Evolutionary conservation across 495 filamentous ascomycete genomes (phyloP), one percentile per base, ranked within the genome.

Genomic region (Xylaria bambusicola): DNA sequence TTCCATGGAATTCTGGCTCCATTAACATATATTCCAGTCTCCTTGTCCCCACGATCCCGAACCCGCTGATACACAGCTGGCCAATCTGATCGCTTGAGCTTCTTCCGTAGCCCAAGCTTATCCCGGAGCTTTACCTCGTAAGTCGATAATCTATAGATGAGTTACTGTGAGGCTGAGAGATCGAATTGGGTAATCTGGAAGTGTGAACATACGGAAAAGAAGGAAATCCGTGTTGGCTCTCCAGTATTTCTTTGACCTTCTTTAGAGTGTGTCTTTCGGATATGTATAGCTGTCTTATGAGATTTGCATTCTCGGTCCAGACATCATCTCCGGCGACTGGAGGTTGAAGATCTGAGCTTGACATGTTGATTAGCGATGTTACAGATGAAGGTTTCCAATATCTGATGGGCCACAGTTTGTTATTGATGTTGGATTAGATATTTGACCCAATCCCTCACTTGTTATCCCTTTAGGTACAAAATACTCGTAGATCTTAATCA

Each of bases 121-220:
- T 66, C 58, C 12, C 63, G 53, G 24, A 68, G 61, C 24, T 62
- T 68, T 7, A 51, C 60, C 40, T 68, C 60, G 18, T 66, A 68
- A n/a, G 51, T 66, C 13, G 54, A 62, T 12, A 60, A 36, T 15
- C n/a, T n/a, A 2, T 35, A 17, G 17, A 13, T 56, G n/a, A 21
- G 38, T 27, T 20, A 5, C n/a, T n/a, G 12, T 17, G 8, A 42
- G 5, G 36, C 13, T 17, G 6, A 35, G 4, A 21, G 13, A 8
- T 7, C 0, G 29, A 20, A 24, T 31, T 17, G 10, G 33, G 7
- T n/a, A n/a, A n/a, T n/a, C n/a, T n/a, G n/a, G 0, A 5, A 5
- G 6, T 9, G 17, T 13, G 1, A 35, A 33, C 40, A 8, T 17
- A 56, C 52, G 52, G 52, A 35, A 56, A 56, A 23, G 5, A 13